These are phyloP conservation scores for Xylaria digitata DNA, from an alignment of 2,329 filamentous ascomycete genomes.

Conservation along the genomic window DNA sequence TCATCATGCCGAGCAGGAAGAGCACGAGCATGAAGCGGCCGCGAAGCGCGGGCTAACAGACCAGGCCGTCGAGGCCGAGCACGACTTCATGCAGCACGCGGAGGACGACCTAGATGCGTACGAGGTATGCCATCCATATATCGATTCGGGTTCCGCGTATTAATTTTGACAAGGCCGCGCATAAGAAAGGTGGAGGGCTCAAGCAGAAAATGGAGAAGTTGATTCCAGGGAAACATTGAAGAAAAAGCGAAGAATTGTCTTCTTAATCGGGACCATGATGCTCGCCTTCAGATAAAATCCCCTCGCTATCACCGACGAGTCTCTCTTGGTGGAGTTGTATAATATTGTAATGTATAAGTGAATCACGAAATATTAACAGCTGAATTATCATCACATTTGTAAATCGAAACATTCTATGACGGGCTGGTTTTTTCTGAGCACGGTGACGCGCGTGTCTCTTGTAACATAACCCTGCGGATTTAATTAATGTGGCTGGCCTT, in stretches of 20 bases:
- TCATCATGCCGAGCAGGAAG: slow-evolving; percentile 50
- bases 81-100: slow-evolving; percentile 47
- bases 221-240: slow-evolving; percentile 45
- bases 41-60: slow-evolving; percentile 46
- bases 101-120: slow-evolving; percentile 42
- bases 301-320: neutral
- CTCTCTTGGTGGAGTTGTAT: neutral
- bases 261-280: neutral
- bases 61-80: slow-evolving; percentile 46
- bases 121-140: slow-evolving; percentile 36
- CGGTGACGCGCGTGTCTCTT: neutral
- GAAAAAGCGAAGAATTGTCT: neutral
- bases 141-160: neutral
- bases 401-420: neutral
- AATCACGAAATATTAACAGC: neutral
- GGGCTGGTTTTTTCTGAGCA: neutral
- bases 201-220: slow-evolving; percentile 46
- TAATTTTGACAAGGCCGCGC: slow-evolving; percentile 13
- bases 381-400: neutral
- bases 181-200: slow-evolving; percentile 39
- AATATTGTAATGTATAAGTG: slow-evolving; percentile 10
- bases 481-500: neutral
- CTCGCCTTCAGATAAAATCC: neutral
- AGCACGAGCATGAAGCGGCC: slow-evolving; percentile 49
- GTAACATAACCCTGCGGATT: neutral